A percentile compares a stretch with the other conserved stretches of the same genome.
These are phyloP conservation scores for Paxillus rubicundulus DNA, from an alignment of 768 basidiomycete species.

Conservation along the genomic window DNA sequence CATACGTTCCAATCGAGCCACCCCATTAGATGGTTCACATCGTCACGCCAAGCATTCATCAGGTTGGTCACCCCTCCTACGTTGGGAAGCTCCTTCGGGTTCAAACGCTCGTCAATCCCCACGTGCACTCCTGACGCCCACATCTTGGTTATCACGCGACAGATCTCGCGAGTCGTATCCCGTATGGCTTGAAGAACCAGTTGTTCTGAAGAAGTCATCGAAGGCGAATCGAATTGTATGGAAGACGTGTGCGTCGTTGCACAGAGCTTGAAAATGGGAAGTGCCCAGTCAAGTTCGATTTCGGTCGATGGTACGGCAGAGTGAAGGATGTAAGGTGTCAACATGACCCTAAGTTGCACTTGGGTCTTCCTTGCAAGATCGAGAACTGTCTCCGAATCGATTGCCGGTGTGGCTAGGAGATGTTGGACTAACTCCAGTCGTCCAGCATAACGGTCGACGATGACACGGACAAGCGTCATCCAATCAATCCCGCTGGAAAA, in stretches of 20 bases:
- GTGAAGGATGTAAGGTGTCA: conserved; percentile 9
- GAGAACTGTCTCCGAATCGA: conserved; percentile 12
- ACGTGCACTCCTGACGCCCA: conserved; percentile 17
- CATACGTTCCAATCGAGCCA: conserved; percentile 26
- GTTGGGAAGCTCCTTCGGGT: background rate
- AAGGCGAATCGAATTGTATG: background rate
- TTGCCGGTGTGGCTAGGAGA: conserved; percentile 27
- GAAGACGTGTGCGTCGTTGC: conserved; percentile 9
- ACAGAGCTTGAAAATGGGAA: conserved; percentile 7
- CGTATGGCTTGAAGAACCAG: conserved; percentile 8
- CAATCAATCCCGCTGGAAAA: conserved; percentile 40
- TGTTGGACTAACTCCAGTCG: conserved; percentile 41
- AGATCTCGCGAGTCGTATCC: conserved; percentile 18
- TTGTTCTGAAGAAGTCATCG: conserved; percentile 12
- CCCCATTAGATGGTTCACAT: conserved; percentile 10
- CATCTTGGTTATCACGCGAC: conserved; percentile 17
- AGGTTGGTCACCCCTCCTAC: background rate
- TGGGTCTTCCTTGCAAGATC: conserved; percentile 6
- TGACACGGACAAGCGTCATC: conserved; percentile 35
- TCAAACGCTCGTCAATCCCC: conserved; percentile 2
- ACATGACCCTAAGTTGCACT: conserved; percentile 21
- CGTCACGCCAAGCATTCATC: conserved; percentile 8
- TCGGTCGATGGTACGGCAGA: background rate
- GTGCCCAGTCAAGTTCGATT: conserved; percentile 8
- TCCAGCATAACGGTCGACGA: conserved; percentile 41